Evolutionary conservation across 2,329 filamentous ascomycete species (phyloP).

Genomic region (Berkeleyomyces basicola): DNA sequence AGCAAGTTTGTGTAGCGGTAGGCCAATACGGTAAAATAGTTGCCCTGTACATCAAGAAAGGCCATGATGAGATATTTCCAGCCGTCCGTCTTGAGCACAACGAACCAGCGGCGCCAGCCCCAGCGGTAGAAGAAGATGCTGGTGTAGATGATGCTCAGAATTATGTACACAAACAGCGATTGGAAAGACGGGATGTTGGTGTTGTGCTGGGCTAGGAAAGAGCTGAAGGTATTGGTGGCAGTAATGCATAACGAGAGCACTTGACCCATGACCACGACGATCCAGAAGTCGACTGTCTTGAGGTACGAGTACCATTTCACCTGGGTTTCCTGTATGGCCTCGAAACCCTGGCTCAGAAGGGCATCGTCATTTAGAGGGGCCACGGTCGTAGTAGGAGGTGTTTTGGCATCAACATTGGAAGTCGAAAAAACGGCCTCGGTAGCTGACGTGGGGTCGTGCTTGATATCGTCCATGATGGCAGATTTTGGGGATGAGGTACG

Average conservation of each 20-base stretch:
- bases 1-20: conserved; percentile 87
- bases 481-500: conserved; percentile 15
- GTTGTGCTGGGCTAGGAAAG: conserved; percentile 45
- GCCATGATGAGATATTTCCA: conserved; percentile 91
- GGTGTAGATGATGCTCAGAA: conserved; percentile 71
- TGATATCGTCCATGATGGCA: not conserved
- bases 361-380: conserved; percentile 19
- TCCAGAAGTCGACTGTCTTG: conserved; percentile 72
- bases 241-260: conserved; percentile 80
- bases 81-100: conserved; percentile 50
- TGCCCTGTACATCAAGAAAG: conserved; percentile 89
- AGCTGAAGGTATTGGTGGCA: conserved; percentile 77
- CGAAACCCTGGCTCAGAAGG: conserved; percentile 34
- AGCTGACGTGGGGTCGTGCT: not conserved
- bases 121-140: conserved; percentile 63
- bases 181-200: conserved; percentile 90
- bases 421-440: conserved; percentile 1
- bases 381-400: not conserved
- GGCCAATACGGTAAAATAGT: conserved; percentile 93
- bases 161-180: conserved; percentile 82
- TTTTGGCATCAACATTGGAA: conserved; percentile 14
- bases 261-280: conserved; percentile 67
- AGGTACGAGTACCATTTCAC: conserved; percentile 58
- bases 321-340: conserved; percentile 36
- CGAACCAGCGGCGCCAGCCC: conserved; percentile 53